Conservation (phyloP, 1,284 basidiomycete genomes). For the Rhodotorula sp. region DNA sequence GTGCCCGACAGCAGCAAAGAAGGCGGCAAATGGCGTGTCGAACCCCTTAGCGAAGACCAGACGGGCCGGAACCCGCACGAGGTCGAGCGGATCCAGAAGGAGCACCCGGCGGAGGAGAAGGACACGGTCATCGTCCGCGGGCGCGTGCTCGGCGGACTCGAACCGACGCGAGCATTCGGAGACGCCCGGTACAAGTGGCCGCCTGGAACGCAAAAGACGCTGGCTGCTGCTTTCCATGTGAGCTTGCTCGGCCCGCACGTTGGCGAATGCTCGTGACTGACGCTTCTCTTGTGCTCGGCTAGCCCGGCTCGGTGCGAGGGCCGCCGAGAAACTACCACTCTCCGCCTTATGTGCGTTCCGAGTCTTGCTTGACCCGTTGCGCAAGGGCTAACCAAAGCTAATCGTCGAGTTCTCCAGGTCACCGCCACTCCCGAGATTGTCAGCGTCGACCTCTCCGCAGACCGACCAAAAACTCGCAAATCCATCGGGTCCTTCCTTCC, state of each 20-base stretch:
- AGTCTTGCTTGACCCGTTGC: too few relatives aligned
- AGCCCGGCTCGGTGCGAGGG: slow-evolving; percentile 36
- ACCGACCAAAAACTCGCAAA: slow-evolving; percentile 18
- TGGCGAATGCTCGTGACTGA: too few relatives aligned
- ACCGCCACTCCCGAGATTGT: slow-evolving; percentile 81
- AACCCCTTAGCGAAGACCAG: slow-evolving; percentile 91
- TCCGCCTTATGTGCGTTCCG: slow-evolving; percentile 78
- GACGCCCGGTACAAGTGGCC: slow-evolving; percentile 88
- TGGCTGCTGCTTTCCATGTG: slow-evolving; percentile 49
- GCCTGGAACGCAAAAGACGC: slow-evolving; percentile 48
- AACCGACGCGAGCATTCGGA: slow-evolving; percentile 75
- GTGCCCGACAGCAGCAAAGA: slow-evolving; percentile 58
- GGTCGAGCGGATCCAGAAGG: slow-evolving; percentile 65
- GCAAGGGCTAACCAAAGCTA: background rate
- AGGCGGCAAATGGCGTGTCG: slow-evolving; percentile 72
- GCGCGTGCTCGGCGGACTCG: slow-evolving; percentile 84
- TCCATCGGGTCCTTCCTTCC: slow-evolving; percentile 41
- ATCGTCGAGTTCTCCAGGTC: slow-evolving; percentile 5
- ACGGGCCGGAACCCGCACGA: slow-evolving; percentile 89
- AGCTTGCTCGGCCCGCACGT: background rate
- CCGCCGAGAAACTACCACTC: slow-evolving; percentile 57
- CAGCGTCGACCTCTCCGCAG: slow-evolving; percentile 34
- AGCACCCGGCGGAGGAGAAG: slow-evolving; percentile 81
- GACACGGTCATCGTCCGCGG: slow-evolving; percentile 79
- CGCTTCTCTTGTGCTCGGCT: background rate